Percentiles rank a stretch among this genome's conserved stretches.
phyloP scores from a whole-genome alignment of 2,329 filamentous ascomycete species.

The Phialemoniopsis sp. region DNA sequence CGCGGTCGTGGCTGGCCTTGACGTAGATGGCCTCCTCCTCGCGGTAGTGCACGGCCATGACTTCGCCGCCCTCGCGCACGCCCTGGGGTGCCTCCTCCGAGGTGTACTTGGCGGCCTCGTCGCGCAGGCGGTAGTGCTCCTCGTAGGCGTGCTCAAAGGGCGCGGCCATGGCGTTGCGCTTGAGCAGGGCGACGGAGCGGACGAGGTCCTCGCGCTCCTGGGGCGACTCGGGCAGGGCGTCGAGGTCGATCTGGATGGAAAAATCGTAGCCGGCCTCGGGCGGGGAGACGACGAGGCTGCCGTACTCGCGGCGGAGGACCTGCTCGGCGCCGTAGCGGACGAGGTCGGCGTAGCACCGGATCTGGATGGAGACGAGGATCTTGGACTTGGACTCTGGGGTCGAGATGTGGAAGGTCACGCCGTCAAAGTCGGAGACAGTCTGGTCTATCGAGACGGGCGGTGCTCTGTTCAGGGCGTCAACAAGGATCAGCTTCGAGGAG shows the following conservation, averaged over 20 bases:
- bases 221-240: slow-evolving; percentile 79
- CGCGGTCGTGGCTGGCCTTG: slow-evolving; percentile 92
- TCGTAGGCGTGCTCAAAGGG: slow-evolving; percentile 97
- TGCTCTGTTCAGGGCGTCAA: slow-evolving; percentile 50
- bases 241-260: slow-evolving; percentile 84
- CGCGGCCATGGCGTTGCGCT: slow-evolving; percentile 98
- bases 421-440: slow-evolving; percentile 97
- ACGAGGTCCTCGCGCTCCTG: slow-evolving; percentile 86
- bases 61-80: slow-evolving; percentile 80
- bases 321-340: slow-evolving; percentile 89
- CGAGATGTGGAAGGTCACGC: slow-evolving; percentile 97
- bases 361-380: slow-evolving; percentile 90
- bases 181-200: slow-evolving; percentile 82
- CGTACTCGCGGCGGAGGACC: slow-evolving; percentile 92
- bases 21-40: slow-evolving; percentile 99
- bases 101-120: slow-evolving; percentile 88
- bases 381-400: slow-evolving; percentile 91
- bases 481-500: slow-evolving; percentile 29
- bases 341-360: slow-evolving; percentile 92
- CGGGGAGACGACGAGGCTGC: slow-evolving; percentile 72
- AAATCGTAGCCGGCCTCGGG: slow-evolving; percentile 95
- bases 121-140: slow-evolving; percentile 80
- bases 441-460: slow-evolving; percentile 90
- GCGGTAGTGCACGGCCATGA: slow-evolving; percentile 96
- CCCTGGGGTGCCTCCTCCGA: slow-evolving; percentile 92